Base-by-base conservation (phyloP, 2,329 filamentous ascomycete genomes). In the Venturia effusa region DNA sequence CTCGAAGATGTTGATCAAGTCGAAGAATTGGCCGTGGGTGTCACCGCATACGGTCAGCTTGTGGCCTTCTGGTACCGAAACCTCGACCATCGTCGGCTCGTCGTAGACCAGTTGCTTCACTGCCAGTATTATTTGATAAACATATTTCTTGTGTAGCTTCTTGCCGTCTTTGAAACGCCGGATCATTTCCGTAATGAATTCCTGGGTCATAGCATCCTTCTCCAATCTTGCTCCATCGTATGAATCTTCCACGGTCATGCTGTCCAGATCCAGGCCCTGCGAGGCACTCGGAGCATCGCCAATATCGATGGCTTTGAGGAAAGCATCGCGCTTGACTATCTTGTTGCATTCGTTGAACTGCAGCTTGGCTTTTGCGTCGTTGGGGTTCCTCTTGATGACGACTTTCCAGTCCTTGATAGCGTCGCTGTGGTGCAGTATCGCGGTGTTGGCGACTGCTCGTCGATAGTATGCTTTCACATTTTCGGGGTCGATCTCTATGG, bases 171-270 rank as follows among this genome's bases (percentile, higher is more conserved):
- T 96, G 83, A 99, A 99, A 39, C 94, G 83, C 75, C 94, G 84
- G 64, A 91, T 93, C 93, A 97, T 97, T 78, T 99, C 93, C 70
- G 95, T 89, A 70, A 99, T 90, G 72, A 99, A 99, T 71, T 97
- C 93, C 69, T 93, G 85, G 1, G 93, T 97, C 92, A 99, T 99
- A 4, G 17, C 59, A 32, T 66, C 64, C 55, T 65, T 61, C 45
- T 84, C 88, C 62, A 99, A 79, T 64, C 82, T 83, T 27, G 86
- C 88, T 66, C 94, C 94, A 71, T 99, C 94, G 71, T 99, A 99
- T 64, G 83, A 82, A 27, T 86, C 79, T 67, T 97, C 92, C 22
- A 99, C 86, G 13, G 80, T 79, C 76, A 99, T 97, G 64, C 87
- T 84, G 66, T 94, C 91, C 66, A 99, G 76, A 71, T 97, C 91